phyloP scores from a whole-genome alignment of 2,329 filamentous ascomycete genomes.

The Drechslerella coelobrocha region DNA sequence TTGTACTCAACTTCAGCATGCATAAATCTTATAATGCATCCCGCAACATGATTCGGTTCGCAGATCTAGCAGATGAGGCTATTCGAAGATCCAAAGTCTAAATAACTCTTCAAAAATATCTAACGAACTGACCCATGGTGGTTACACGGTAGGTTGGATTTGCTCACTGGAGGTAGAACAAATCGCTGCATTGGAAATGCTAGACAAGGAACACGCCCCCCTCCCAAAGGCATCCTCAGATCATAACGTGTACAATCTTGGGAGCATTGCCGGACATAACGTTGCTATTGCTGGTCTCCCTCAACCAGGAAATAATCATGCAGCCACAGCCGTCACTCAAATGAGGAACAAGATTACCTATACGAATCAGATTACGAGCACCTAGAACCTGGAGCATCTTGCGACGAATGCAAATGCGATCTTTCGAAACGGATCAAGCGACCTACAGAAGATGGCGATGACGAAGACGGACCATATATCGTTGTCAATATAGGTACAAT shows the following conservation, averaged over 20 bases:
- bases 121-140: not conserved
- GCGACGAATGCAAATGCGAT: not conserved
- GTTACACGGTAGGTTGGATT: not conserved
- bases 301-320: conserved; percentile 50
- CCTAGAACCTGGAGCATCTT: not conserved
- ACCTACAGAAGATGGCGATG: not conserved
- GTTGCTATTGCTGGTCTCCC: conserved; percentile 53
- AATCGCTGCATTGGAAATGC: not conserved
- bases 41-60: too few species aligned
- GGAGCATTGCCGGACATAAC: conserved; percentile 50
- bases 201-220: not conserved
- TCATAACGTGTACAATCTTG: conserved; percentile 1
- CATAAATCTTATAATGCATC: too few species aligned
- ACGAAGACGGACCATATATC: not conserved
- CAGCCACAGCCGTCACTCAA: conserved; percentile 47
- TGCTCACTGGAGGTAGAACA: not conserved
- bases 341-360: not conserved
- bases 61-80: too few species aligned
- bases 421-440: not conserved
- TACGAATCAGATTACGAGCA: not conserved
- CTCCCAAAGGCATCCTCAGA: not conserved
- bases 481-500: not conserved
- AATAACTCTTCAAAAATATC: too few species aligned
- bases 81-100: too few species aligned
- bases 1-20: too few species aligned